A percentile compares a stretch with the other conserved stretches of the same genome.
Conservation (phyloP, 306 rosid species). For the Nissolia schottii region DNA sequence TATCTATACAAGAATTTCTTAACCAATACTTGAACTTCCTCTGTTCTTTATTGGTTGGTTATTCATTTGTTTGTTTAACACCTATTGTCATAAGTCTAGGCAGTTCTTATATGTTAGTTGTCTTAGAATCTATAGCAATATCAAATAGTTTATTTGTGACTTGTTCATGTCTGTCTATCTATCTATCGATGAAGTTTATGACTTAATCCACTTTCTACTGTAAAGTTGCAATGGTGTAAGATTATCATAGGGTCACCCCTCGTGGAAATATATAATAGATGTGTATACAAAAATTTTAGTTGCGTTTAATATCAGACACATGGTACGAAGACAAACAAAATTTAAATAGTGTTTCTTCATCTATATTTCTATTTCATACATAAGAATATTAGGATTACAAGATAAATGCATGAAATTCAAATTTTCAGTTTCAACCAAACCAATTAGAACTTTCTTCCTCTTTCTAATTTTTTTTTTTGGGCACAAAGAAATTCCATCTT, state of each 20-base stretch:
- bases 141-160: not conserved
- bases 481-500: too few relatives aligned
- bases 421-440: not conserved
- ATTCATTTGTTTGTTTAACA: too few relatives aligned
- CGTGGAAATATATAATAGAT: not conserved
- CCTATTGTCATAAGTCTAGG: too few relatives aligned
- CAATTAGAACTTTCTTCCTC: too few relatives aligned
- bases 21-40: not conserved
- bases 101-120: not conserved
- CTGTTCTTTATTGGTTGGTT: not conserved
- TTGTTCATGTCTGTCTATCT: not conserved
- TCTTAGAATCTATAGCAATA: not conserved
- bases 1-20: too few relatives aligned
- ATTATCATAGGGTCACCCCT: not conserved
- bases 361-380: too few relatives aligned
- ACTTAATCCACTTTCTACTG: not conserved
- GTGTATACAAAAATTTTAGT: not conserved
- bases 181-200: not conserved
- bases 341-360: too few relatives aligned
- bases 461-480: too few relatives aligned
- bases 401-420: not conserved
- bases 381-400: not conserved
- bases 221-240: constrained; percentile 6
- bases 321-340: too few relatives aligned
- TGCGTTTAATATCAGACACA: not conserved